Base-by-base conservation (phyloP, 495 filamentous ascomycete genomes). In the Hypoxylon lenormandii region DNA sequence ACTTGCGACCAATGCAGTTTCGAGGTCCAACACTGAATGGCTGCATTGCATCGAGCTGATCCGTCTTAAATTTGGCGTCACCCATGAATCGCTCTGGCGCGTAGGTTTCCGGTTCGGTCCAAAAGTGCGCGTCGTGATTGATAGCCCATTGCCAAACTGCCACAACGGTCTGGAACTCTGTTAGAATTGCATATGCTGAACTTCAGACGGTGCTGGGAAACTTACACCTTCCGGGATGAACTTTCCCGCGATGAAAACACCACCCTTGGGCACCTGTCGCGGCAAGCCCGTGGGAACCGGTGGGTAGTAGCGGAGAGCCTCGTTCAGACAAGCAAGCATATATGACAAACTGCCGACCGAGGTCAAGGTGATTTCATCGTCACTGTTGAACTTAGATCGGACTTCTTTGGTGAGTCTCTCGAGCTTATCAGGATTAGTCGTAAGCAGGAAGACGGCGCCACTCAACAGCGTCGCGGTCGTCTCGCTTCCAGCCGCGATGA, bases 1-100 rank as follows among this genome's bases (percentile, higher is more conserved):
- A 86, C 84, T 84, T 81, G 62, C 80, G 77, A 4, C 86, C 87
- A 54, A 87, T 78, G 52, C 87, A 89, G 43, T 83, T 81, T 12
- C 86, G 66, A 0, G 81, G 83, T 0, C 88, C 87, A 22, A 81
- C 22, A 33, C 78, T 78, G 47, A 89, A 90, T 1, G 86, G 81
- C 45, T 85, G 80, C 45, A 84, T 72, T 8, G 80, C 82, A 16
- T 81, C 77, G 12, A 73, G 69, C 4, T 76, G 64, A 66, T 90
- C 87, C 21, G 72, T 64, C 26, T 76, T 72, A 50, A 80, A 86
- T 18, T 57, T 66, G 3, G 75, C 63, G 33, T 80, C 76, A 0
- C 76, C 69, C 12, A 86, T 47, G 66, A 83, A 88, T 16, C 84
- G 77, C 59, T 87, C 84, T 0, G 85, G 86, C 7, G 80, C 72